Conservation (phyloP, 2,329 filamentous ascomycete genomes). For the Ciborinia camelliae region DNA sequence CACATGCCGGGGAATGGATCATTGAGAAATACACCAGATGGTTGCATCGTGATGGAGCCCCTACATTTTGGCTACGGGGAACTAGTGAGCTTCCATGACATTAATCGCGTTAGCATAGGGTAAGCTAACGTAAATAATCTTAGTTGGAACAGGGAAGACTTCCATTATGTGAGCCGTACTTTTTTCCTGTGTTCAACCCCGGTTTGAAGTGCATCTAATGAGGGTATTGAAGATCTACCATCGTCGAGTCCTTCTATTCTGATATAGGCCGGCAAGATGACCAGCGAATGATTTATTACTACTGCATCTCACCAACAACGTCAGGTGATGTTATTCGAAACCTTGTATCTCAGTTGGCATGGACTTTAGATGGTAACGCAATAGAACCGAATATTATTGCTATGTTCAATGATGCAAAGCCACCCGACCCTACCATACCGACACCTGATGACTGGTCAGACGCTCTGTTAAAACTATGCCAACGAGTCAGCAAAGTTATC, state of each 20-base stretch:
- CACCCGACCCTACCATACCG: background rate
- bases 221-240: background rate
- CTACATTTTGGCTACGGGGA: background rate
- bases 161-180: background rate
- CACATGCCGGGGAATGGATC: background rate
- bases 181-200: background rate
- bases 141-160: background rate
- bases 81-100: background rate
- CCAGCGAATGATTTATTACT: background rate
- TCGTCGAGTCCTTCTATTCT: constrained; percentile 3
- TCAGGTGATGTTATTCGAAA: background rate
- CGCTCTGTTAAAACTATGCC: background rate
- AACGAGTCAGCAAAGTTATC: background rate
- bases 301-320: constrained; percentile 11
- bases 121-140: background rate
- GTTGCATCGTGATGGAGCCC: background rate
- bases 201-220: background rate
- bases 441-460: background rate
- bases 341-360: constrained; percentile 7
- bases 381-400: background rate
- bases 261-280: background rate
- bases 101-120: background rate
- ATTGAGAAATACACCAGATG: background rate
- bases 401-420: background rate
- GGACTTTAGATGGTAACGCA: background rate